A percentile compares a stretch with the other conserved stretches of the same genome.
Evolutionary conservation across 257 asterid genomes (phyloP).

Genomic region (Nicotiana paniculata): DNA sequence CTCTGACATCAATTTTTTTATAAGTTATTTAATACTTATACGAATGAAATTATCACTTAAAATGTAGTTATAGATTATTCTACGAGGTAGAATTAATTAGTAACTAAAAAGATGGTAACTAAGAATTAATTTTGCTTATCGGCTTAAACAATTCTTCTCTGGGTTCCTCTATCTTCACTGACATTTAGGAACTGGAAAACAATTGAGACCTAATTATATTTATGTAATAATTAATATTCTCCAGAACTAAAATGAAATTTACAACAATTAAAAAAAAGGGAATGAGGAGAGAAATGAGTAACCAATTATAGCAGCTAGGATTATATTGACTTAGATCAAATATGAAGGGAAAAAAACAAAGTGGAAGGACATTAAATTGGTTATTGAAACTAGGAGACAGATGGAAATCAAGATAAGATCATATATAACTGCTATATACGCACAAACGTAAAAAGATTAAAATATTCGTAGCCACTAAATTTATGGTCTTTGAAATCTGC

Average conservation of each 20-base stretch:
- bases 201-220: neutral
- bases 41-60: neutral
- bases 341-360: neutral
- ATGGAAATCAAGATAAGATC: neutral
- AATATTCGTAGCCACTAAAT: neutral
- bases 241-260: neutral
- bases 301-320: neutral
- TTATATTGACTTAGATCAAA: neutral
- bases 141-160: too few relatives aligned
- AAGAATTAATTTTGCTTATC: too few relatives aligned
- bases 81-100: too few relatives aligned
- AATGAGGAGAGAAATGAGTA: neutral
- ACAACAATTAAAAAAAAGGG: neutral
- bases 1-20: constrained; percentile 18
- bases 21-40: too few relatives aligned
- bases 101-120: neutral
- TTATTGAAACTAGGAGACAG: neutral
- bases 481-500: neutral
- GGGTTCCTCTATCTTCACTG: neutral
- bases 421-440: neutral
- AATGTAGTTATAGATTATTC: too few relatives aligned
- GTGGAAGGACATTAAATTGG: neutral
- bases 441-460: neutral
- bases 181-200: neutral
- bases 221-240: neutral